Base-by-base conservation (phyloP, 2,329 filamentous ascomycete genomes). In the Alternaria angustiovoidea region DNA sequence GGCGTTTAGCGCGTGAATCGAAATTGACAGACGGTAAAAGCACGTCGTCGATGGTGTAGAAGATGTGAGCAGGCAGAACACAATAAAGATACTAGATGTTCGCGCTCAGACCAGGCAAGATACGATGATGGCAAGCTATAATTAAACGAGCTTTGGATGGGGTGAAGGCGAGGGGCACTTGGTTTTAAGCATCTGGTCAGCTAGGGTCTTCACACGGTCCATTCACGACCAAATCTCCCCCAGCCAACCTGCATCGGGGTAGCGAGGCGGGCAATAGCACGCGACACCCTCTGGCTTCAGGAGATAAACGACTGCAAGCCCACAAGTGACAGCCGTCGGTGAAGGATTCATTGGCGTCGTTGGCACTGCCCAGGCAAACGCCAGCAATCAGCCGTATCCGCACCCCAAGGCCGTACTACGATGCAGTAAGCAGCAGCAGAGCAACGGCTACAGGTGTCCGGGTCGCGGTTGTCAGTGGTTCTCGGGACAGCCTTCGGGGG, bases 161-260 rank as follows among this genome's bases (percentile, higher is more conserved):
- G 48, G 59, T 55, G 54, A 65, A 56, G 49, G 65, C 57, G 66
- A 69, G 68, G 69, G 69, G 59, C 70, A 55, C 39, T 59, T 56
- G 61, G 66, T 70, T 69, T 73, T 71, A 73, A 74, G 67, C 64
- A 67, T 59, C 57, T 30, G 56, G 68, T 62, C 66, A 59, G 66
- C 70, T 61, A 66, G 65, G 71, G 65, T 62, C 62, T 59, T 49
- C 51, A 46, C 52, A 59, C 51, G 63, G 63, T 64, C 58, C 65
- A 57, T 67, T 64, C 61, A 67, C 59, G 24, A 42, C 43, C 59
- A 41, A 56, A 62, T 54, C 46, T 63, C 59, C 55, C 61, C 61
- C 60, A 54, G 47, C 49, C 65, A 64, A 64, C 55, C 63, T 65
- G 54, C 36, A 65, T 63, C 18, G 42, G 61, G 62, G 52, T 52